Percentiles rank a stretch among this genome's conserved stretches.
phyloP scores from a whole-genome alignment of 1,284 basidiomycete genomes.

The Hymenochaete sp. region DNA sequence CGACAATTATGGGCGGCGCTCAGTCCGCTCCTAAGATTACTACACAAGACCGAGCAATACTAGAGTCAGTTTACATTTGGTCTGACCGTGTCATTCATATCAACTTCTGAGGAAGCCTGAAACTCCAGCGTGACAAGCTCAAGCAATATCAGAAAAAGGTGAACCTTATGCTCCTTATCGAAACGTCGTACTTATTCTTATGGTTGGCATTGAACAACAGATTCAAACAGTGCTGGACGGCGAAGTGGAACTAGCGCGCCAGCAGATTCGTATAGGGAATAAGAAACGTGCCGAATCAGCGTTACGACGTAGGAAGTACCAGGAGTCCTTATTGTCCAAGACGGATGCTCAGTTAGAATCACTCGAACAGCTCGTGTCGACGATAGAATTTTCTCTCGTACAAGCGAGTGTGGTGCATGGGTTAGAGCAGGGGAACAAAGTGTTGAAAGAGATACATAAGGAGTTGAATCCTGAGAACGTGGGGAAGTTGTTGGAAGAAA shows the following conservation, averaged over 20 bases:
- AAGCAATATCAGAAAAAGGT: conserved; percentile 94
- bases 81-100: not conserved
- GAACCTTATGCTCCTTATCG: conserved; percentile 20
- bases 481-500: conserved; percentile 89
- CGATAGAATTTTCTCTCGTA: conserved; percentile 93
- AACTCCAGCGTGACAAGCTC: conserved; percentile 92
- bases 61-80: conserved; percentile 60
- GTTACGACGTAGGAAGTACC: conserved; percentile 85
- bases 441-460: conserved; percentile 87
- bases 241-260: conserved; percentile 84
- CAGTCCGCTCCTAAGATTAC: conserved; percentile 88
- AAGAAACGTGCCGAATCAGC: conserved; percentile 85
- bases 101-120: conserved; percentile 49
- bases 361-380: conserved; percentile 85
- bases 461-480: conserved; percentile 90
- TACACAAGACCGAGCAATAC: conserved; percentile 84
- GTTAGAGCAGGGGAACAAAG: conserved; percentile 86
- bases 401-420: conserved; percentile 91
- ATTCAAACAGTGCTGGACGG: conserved; percentile 81
- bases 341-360: conserved; percentile 88
- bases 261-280: conserved; percentile 72
- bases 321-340: conserved; percentile 79
- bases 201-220: conserved; percentile 34
- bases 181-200: not conserved
- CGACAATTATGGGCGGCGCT: conserved; percentile 49